Base-by-base conservation (phyloP, 495 filamentous ascomycete genomes). In the Arthonia radiata region DNA sequence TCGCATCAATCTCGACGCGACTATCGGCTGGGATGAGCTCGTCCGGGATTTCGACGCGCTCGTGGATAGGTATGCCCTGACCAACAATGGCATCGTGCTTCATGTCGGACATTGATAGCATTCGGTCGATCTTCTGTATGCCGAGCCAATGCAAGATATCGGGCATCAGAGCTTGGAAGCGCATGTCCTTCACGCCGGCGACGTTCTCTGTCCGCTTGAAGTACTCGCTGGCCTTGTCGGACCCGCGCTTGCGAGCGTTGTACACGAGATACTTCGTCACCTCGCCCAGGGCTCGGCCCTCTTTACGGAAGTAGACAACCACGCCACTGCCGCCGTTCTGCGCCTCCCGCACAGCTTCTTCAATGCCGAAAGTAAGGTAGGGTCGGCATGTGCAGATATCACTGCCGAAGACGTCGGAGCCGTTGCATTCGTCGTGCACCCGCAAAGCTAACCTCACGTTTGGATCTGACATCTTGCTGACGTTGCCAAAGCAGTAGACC, bases 91-190 rank as follows among this genome's bases (percentile, higher is more conserved):
- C 86, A 55, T 97, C 86, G 48, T 97, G 68, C 53, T 97, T 97
- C 86, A 97, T 94, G 53, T 93, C 89, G 43, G 76, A 86, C 86
- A 97, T 94, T 49, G 77, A 89, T 26, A 97, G 59, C 86, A 97
- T 94, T 23, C 80, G 64, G 48, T 94, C 86, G 44, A 97, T 94
- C 59, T 94, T 94, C 50, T 71, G 89, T 41, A 97, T 92, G 33
- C 86, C 86, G 11, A 97, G 64, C 86, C 86, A 97, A 50, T 97
- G 86, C 24, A 97, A 64, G 37, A 94, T 83, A 43, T 92, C 82
- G 18, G 86, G 86, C 86, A 97, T 97, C 31, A 97, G 56, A n/a
- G 83, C 81, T 59, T 97, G 86, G 60, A 97, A 97, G 31, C 86
- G 70, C 86, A 97, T 97, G 39, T 83, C 76, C 49, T 92, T 83